Base-by-base conservation (phyloP, 164 flowering plant species). In the Annona cherimola region DNA sequence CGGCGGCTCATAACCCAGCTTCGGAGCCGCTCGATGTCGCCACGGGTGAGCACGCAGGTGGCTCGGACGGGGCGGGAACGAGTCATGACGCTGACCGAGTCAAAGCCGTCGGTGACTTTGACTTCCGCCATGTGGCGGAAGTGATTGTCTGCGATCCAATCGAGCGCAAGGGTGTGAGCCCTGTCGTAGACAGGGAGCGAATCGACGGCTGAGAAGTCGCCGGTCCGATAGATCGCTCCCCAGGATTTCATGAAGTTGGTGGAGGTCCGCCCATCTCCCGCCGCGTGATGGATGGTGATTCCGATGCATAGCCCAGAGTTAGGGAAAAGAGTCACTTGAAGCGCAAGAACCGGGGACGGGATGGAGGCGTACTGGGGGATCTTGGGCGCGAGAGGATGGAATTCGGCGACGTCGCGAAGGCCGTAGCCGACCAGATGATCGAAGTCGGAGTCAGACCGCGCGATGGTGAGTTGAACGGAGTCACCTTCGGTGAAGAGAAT, bases 401-500 rank as follows among this genome's bases (percentile, higher is more conserved):
- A 60, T 12, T n/a, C 42, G 1, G 46, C 44, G 3, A 35, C 70
- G 35, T 67, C 64, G 20, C 57, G 69, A 2, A 26, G 8, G n/a
- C 20, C 39, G 67, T 65, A n/a, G 9, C 35, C 11, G 3, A 59
- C 9, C 11, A 70, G 64, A 2, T 19, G 44, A n/a, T 75, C 18
- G 69, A 69, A 75, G 11, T 75, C 69, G 12, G 1, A 11, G 40
- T 61, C 45, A 5, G 67, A 67, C 45, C 68, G 71, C 5, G 71
- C 71, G 1, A 74, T 35, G n/a, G 77, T 72, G 0, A 86, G 35
- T 0, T 71, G 16, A 42, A 83, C 76, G 3, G 80, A 76, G 61
- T 84, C 84, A 2, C 81, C 81, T 1, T 72, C 70, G 41, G 18
- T 7, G 79, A 70, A 82, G 41, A 70, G 63, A 44, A 84, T 43